These are phyloP conservation scores for Mycena capillaripes DNA, from an alignment of 768 basidiomycete species.

Conservation along the genomic window DNA sequence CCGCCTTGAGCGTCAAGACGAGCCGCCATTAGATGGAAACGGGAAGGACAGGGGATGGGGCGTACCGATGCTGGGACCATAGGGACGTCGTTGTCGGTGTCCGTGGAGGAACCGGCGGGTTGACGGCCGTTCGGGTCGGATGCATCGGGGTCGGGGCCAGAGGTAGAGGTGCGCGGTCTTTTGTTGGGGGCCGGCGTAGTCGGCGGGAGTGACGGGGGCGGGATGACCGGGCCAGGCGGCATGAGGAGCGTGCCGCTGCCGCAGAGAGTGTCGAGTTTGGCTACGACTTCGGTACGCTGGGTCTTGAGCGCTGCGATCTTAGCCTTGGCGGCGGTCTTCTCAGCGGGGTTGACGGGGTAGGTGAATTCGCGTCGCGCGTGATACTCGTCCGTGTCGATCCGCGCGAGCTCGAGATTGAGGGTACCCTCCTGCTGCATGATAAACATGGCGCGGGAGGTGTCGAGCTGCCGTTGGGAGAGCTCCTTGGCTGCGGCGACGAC, in stretches of 20 bases:
- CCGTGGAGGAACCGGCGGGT: too few relatives aligned
- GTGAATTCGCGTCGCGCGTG: not conserved
- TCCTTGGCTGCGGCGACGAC: not conserved
- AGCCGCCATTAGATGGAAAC: not conserved
- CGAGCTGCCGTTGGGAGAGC: not conserved
- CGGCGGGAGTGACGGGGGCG: not conserved
- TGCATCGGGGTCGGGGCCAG: not conserved
- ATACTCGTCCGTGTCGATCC: not conserved
- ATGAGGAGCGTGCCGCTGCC: not conserved
- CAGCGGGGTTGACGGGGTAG: not conserved
- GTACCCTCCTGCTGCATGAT: not conserved
- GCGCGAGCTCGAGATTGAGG: not conserved
- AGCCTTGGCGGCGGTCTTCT: not conserved
- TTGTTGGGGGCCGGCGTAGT: not conserved
- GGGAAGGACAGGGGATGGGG: not conserved
- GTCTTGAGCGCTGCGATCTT: not conserved
- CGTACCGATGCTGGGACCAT: slow-evolving; percentile 4
- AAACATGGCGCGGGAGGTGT: not conserved
- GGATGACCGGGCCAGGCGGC: not conserved
- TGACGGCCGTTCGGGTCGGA: not conserved
- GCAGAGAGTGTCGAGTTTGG: not conserved
- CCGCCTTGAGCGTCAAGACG: not conserved
- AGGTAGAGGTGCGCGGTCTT: not conserved
- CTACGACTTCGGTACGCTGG: not conserved
- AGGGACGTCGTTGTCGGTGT: not conserved